Evolutionary conservation across 83 land plant genomes (phyloP).

Genomic region (Thuja plicata): DNA sequence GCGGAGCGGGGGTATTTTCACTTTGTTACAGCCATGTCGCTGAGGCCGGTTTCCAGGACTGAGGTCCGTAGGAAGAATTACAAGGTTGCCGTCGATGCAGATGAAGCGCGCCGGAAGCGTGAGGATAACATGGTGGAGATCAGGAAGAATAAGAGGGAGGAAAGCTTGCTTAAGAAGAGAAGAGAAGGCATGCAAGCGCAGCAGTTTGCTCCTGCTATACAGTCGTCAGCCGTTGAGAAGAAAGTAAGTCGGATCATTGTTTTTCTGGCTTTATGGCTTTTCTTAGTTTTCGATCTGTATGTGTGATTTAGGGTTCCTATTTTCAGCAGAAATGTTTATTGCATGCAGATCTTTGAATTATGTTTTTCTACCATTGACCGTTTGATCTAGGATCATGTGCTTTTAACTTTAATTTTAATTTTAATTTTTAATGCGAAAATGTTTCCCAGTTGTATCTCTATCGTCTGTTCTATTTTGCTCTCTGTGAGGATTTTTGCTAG

Average conservation of each 20-base stretch:
- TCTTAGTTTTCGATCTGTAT: neutral
- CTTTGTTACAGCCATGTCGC: slow-evolving; percentile 46
- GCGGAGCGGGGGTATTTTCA: neutral
- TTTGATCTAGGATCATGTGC: too few relatives aligned
- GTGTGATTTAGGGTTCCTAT: neutral
- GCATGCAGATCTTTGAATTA: too few relatives aligned
- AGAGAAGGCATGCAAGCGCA: slow-evolving; percentile 63
- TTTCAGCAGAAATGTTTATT: too few relatives aligned
- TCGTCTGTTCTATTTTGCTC: too few relatives aligned
- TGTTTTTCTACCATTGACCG: too few relatives aligned
- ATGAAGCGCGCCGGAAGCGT: slow-evolving; percentile 70
- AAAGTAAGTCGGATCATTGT: slow-evolving; percentile 28
- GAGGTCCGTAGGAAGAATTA: slow-evolving; percentile 75
- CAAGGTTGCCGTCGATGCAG: slow-evolving; percentile 79
- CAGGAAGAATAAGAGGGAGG: slow-evolving; percentile 72
- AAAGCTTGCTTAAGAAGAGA: slow-evolving; percentile 69
- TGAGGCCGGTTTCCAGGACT: slow-evolving; percentile 54
- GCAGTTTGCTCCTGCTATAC: slow-evolving; percentile 23
- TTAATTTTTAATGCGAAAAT: too few relatives aligned
- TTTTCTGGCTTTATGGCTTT: neutral
- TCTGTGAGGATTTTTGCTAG: too few relatives aligned
- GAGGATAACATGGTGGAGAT: slow-evolving; percentile 80
- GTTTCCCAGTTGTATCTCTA: too few relatives aligned
- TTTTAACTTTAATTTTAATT: too few relatives aligned
- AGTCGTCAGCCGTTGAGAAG: slow-evolving; percentile 44